Evolutionary conservation across 1,284 basidiomycete species (phyloP).

Genomic region (Trametes versicolor): DNA sequence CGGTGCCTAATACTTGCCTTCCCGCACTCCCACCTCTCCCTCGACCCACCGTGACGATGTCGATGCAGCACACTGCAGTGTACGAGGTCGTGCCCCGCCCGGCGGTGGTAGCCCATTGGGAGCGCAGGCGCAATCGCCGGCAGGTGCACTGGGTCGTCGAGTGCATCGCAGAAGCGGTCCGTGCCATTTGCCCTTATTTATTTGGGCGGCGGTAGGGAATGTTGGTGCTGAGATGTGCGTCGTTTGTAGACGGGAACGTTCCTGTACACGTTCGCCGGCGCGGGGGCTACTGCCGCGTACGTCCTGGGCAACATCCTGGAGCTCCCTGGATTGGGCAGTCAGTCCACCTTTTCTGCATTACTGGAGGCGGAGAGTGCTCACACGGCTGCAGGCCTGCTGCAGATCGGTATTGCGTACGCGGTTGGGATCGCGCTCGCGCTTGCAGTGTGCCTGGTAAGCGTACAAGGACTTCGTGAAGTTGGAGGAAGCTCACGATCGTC

Average conservation of each 20-base stretch:
- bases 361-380: neutral
- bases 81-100: slow-evolving; percentile 44
- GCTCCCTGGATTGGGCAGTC: slow-evolving; percentile 58
- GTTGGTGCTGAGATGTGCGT: neutral
- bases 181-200: slow-evolving; percentile 26
- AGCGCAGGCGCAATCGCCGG: slow-evolving; percentile 57
- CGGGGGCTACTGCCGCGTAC: slow-evolving; percentile 66
- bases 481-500: neutral
- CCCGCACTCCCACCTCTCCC: neutral
- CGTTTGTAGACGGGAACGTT: slow-evolving; percentile 52
- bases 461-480: neutral
- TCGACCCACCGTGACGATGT: neutral
- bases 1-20: neutral
- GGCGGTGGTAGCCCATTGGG: slow-evolving; percentile 58
- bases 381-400: slow-evolving; percentile 57
- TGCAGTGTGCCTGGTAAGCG: slow-evolving; percentile 37
- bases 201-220: neutral
- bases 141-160: slow-evolving; percentile 63
- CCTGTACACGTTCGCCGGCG: slow-evolving; percentile 64
- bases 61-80: slow-evolving; percentile 28
- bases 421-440: slow-evolving; percentile 72
- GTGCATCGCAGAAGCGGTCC: slow-evolving; percentile 68
- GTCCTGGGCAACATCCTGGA: slow-evolving; percentile 60
- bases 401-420: slow-evolving; percentile 71
- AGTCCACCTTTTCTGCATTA: slow-evolving; percentile 38